Evolutionary conservation across 306 rosid species (phyloP), one percentile per base, ranked within the genome.

Genomic region (Abrus precatorius): DNA sequence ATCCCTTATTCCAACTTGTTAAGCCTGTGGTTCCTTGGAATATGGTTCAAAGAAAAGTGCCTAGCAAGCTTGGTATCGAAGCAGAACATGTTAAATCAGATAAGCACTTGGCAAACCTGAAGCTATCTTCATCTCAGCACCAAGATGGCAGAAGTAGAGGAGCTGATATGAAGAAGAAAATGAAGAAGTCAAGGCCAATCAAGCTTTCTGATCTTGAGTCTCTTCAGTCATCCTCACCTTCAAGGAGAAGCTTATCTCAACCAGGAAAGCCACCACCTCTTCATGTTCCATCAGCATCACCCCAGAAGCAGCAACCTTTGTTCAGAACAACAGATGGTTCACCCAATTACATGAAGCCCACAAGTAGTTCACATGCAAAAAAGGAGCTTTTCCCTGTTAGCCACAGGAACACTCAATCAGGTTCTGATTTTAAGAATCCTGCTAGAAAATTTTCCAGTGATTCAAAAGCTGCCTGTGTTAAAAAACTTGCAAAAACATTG

Each of bases 341-440:
- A 8, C 98, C 99, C 8, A 93, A 93, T 85, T 95, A 95, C 85
- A 95, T 95, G 99, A 95, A 95, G 80, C 86, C 97, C n/a, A 95
- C 99, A 63, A 91, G 93, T 84, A 93, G 97, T 77, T 93, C 90
- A 32, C 88, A 88, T 83, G 95, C 98, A 29, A 94, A 89, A 84
- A 92, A 90, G 83, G 98, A 93, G 54, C 86, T 86, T 66, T 87
- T 86, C 60, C 90, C 72, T 76, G 94, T 88, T 66, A 88, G 91
- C 84, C 72, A 76, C 75, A 82, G 78, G 57, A 90, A 79, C 75
- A 40, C 88, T 76, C 87, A 84, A 69, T 28, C 83, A 43, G 9
- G 73, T 80, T 56, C 79, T 13, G 94, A 81, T 75, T 66, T 66
- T 61, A 88, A 84, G 84, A 89, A 32, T 65, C 52, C 57, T 55